Conservation (phyloP, 805 yeast species). For the Candida koratica region DNA sequence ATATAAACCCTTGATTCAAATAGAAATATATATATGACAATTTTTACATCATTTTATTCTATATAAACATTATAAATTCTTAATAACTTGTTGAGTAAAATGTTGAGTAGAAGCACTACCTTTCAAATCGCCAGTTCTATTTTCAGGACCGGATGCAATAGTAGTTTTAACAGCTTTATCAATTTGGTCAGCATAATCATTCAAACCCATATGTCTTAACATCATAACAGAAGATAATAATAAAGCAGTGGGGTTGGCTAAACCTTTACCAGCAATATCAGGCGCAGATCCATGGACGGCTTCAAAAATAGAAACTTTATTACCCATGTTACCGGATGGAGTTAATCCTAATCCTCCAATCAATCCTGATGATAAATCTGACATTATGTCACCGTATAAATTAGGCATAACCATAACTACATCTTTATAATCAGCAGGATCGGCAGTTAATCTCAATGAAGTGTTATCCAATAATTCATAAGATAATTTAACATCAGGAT, state of each 20-base stretch:
- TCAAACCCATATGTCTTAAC: constrained; percentile 97
- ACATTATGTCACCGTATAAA: constrained; percentile 98
- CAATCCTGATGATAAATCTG: constrained; percentile 95
- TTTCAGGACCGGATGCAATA: constrained; percentile 91
- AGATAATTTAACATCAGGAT: constrained; percentile 81
- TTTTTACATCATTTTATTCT: constrained; percentile 2
- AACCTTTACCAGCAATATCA: constrained; percentile 97
- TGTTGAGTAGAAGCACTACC: constrained; percentile 86
- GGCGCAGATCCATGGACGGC: constrained; percentile 99
- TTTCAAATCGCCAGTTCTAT: constrained; percentile 94
- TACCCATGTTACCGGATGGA: constrained; percentile 99
- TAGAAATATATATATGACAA: too few species aligned
- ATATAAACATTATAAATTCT: constrained; percentile 48
- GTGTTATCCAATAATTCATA: constrained; percentile 94
- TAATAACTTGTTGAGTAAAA: constrained; percentile 89
- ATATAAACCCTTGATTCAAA: too few species aligned
- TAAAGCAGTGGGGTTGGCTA: constrained; percentile 98
- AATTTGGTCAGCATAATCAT: constrained; percentile 74
- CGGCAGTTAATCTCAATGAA: constrained; percentile 81
- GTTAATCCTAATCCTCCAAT: constrained; percentile 99
- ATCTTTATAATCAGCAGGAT: constrained; percentile 82
- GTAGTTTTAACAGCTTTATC: constrained; percentile 84
- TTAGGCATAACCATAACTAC: constrained; percentile 98
- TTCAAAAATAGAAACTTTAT: constrained; percentile 95
- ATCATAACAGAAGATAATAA: constrained; percentile 95